Evolutionary conservation across 768 basidiomycete genomes (phyloP), one percentile per base, ranked within the genome.

Genomic region (Leccinum sublutescens): DNA sequence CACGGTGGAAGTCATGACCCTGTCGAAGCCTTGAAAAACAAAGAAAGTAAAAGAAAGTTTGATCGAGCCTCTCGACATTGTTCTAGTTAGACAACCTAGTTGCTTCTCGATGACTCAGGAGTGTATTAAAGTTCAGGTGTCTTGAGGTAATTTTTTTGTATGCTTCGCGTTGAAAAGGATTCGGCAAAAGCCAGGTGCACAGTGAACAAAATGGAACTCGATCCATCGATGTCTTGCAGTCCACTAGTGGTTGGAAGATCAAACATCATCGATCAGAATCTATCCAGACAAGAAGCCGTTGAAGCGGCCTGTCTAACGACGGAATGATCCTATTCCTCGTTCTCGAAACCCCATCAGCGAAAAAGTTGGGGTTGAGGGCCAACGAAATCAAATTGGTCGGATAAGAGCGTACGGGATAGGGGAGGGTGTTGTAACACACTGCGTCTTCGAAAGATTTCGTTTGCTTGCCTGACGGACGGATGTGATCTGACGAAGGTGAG

Each of bases 81-180:
- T 83, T 65, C 78, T 75, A 25, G 80, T 71, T 36, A 80, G 66
- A 23, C 70, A 71, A 50, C 63, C 54, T 57, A 87, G 71, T 50
- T 21, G 8, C 40, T 59, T 49, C 72, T 87, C 81, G 56, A 86
- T 74, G 61, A 85, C 74, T 88, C 85, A 4, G 80, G 82, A 72
- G 84, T 82, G 1, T 82, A 85, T 56, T 79, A 72, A 21, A 17
- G 54, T 81, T 78, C 66, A 85, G 84, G 36, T 83, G 82, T 86
- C 34, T 78, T 74, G 59, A 82, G 85, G 71, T 82, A 85, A 62
- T 78, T 82, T 53, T 74, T 66, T 61, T 81, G 69, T 0, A 83
- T 79, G 64, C 85, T 83, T 56, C n/a, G 40, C n/a, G 40, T 43
- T 43, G n/a, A n/a, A 19, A 43, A 11, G 19, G 43, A 81, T 65